Conservation (phyloP, 1,284 basidiomycete genomes). For the Heterobasidion occidentale region DNA sequence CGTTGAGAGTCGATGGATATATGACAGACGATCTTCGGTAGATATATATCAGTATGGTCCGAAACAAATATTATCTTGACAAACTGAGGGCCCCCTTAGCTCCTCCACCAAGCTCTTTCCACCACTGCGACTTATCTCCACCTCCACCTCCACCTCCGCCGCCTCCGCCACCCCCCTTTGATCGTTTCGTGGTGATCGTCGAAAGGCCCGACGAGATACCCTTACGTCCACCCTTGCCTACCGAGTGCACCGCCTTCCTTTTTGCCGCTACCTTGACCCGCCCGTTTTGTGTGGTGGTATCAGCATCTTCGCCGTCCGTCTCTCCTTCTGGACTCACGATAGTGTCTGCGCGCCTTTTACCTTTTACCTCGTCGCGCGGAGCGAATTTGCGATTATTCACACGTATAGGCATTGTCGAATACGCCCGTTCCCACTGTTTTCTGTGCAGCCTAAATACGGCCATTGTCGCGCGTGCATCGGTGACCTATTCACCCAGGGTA, state of each 20-base stretch:
- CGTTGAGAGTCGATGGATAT: too few relatives aligned
- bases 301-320: too few relatives aligned
- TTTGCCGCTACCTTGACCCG: background rate
- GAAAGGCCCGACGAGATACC: conserved; percentile 69
- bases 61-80: background rate
- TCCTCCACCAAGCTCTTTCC: background rate
- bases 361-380: background rate
- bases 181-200: conserved; percentile 36
- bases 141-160: background rate
- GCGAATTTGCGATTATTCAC: background rate
- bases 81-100: background rate
- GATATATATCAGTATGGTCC: too few relatives aligned
- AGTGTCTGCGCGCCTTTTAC: background rate
- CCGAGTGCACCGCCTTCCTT: conserved; percentile 3
- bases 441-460: conserved; percentile 87
- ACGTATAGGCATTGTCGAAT: conserved; percentile 6
- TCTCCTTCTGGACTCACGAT: background rate
- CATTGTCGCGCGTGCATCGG: conserved; percentile 94
- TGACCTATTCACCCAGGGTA: conserved; percentile 48
- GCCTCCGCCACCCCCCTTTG: background rate
- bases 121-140: background rate
- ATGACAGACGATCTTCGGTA: too few relatives aligned
- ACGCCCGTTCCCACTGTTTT: conserved; percentile 67
- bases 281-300: too few relatives aligned
- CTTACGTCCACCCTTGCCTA: conserved; percentile 29